A percentile compares a stretch with the other conserved stretches of the same genome.
These are phyloP conservation scores for Globisporangium emineosum DNA, from an alignment of 352 stramenopile genomes.

Conservation along the genomic window DNA sequence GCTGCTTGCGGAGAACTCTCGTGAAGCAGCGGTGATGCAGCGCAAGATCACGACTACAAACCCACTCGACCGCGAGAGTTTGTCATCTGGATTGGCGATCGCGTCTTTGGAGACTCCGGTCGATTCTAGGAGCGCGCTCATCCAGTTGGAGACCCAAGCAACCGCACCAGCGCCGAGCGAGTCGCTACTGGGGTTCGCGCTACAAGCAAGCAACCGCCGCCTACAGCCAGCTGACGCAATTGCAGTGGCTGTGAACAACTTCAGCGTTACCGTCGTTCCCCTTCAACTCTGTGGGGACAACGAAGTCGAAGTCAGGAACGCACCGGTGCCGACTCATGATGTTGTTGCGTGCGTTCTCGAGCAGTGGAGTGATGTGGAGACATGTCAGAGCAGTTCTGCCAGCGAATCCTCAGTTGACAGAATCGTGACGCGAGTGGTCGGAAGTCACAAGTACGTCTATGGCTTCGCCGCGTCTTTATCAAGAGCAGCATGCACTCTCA, in stretches of 20 bases:
- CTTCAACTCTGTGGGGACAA: not conserved
- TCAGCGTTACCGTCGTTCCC: not conserved
- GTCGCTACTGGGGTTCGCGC: not conserved
- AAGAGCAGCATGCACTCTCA: not conserved
- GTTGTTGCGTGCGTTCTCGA: not conserved
- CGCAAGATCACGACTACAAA: not conserved
- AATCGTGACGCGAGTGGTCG: not conserved
- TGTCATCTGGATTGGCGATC: not conserved
- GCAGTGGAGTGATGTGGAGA: not conserved
- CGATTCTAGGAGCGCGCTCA: not conserved
- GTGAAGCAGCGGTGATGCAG: not conserved
- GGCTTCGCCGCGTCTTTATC: not conserved
- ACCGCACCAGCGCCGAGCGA: not conserved
- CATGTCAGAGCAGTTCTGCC: not conserved
- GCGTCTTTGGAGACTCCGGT: not conserved
- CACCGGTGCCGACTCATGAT: not conserved
- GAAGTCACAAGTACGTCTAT: not conserved
- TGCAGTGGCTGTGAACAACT: not conserved
- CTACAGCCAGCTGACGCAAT: not conserved
- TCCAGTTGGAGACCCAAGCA: not conserved
- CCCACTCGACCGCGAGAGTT: not conserved
- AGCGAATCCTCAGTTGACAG: not conserved
- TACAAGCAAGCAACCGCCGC: not conserved
- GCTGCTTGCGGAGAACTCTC: not conserved
- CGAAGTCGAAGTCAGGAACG: not conserved